Base-by-base conservation (phyloP, 148 eudicot species). In the Diospyros kaki region DNA sequence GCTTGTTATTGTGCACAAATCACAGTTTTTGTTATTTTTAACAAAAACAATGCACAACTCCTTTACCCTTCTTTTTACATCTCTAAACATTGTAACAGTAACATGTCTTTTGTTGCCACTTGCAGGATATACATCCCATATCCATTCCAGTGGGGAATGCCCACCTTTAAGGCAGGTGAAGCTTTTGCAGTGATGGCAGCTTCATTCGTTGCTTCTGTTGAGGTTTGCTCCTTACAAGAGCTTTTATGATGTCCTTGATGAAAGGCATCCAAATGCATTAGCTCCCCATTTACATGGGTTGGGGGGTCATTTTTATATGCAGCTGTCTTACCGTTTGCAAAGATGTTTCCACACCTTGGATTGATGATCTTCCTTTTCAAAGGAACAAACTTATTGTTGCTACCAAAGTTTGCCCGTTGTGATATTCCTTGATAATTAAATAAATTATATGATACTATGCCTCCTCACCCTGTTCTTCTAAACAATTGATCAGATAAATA, bases 61-160 rank as follows among this genome's bases (percentile, higher is more conserved):
- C 70, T 67, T 53, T 45, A 14, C 48, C 48, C 12, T 28, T 13
- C 55, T 18, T 9, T 46, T 46, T n/a, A 13, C 42, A 39, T 28
- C 28, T 28, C 6, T 41, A 7, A 8, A 18, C 52, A 43, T 12
- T 67, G 50, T 28, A 2, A 67, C 43, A 51, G 42, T 38, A n/a
- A 0, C 9, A 68, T 9, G 9, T 51, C 4, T 45, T 46, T 11
- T 48, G 2, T 28, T 65, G 2, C 13, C 15, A 40, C 15, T 39
- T 79, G 75, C 78, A 94, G 95, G 98, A 14, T 92, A 2, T 81
- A 81, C 68, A 60, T 90, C 17, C 93, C 98, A 28, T 83, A 67
- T 74, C 93, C 94, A 67, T 90, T 91, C 77, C 93, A 81, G 66
- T 91, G 95, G 97, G 93, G 95, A 1, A 76, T 73, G 45, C 97